Base-by-base conservation (phyloP, 2,329 filamentous ascomycete species). In the Penicillium sp. region DNA sequence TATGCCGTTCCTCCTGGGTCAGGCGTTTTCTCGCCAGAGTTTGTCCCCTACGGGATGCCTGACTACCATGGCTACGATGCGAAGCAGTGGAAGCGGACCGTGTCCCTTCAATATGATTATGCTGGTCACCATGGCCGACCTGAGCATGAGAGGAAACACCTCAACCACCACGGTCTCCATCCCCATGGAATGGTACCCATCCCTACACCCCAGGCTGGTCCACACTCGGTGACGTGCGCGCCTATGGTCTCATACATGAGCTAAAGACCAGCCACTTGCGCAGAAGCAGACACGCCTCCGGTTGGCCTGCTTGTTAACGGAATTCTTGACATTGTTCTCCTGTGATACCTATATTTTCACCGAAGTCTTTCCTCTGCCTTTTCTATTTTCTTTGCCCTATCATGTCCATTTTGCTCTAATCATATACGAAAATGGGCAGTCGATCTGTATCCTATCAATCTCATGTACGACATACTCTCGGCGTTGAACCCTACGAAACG, bases 61-160 rank as follows among this genome's bases (percentile, higher is more conserved):
- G 64, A 71, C 4, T 68, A 68, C 28, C 54, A 65, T 22, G 65
- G 66, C 4, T 68, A 66, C 22, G 68, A 69, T 40, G 10, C 61
- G 3, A 75, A 71, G 60, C 60, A 67, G 19, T 76, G 72, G 72
- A 70, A 70, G 51, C 72, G 70, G 4, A 65, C 67, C 26, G 66
- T 71, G 60, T 69, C 70, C 26, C 62, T 70, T n/a, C 66, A 72
- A 14, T 73, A 74, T 58, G 68, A 65, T 57, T 61, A 68, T 64
- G 14, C 61, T 55, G 35, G 66, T 54, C 28, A 61, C 55, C 37
- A 46, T 42, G 55, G 38, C 0, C 57, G 53, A 13, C 53, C 53
- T 1, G 61, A 56, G 2, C 26, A 25, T 28, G 61, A 65, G 51
- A 57, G 55, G 13, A 71, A 64, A 48, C 56, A 59, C 28, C 35